Evolutionary conservation across 192 early-diverging fungal species (phyloP).

Genomic region (Chytriomyces hyalinus): DNA sequence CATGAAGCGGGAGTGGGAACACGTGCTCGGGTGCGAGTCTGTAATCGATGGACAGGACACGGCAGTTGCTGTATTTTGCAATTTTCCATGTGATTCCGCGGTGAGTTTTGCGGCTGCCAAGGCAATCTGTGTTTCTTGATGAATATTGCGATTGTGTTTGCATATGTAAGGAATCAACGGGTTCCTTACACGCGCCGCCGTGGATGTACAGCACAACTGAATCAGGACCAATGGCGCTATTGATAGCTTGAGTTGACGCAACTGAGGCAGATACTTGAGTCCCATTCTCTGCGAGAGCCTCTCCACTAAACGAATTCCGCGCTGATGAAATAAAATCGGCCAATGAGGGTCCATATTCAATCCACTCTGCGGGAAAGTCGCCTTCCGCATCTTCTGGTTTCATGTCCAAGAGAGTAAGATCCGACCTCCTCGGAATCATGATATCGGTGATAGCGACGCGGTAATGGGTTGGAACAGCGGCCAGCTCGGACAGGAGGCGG

Average conservation of each 20-base stretch:
- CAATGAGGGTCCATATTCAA: constrained; percentile 7
- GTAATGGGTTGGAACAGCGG: background rate
- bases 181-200: constrained; percentile 35
- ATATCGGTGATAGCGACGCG: constrained; percentile 15
- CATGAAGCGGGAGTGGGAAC: constrained; percentile 83
- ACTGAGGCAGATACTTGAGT: too few species aligned
- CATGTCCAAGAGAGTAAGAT: constrained; percentile 21
- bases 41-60: constrained; percentile 72
- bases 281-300: too few species aligned
- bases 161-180: background rate
- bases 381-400: constrained; percentile 22
- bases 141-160: constrained; percentile 1
- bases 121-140: background rate
- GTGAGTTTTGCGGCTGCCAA: constrained; percentile 32
- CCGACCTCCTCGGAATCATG: constrained; percentile 14
- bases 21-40: constrained; percentile 78
- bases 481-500: background rate
- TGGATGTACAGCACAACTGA: constrained; percentile 41
- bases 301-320: background rate
- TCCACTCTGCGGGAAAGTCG: constrained; percentile 34
- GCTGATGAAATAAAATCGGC: background rate
- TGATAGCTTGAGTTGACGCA: background rate
- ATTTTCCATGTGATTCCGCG: constrained; percentile 43
- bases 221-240: background rate
- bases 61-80: constrained; percentile 54